A percentile compares a stretch with the other conserved stretches of the same genome.
phyloP scores from a whole-genome alignment of 2,329 filamentous ascomycete species.

The Fusarium musae region DNA sequence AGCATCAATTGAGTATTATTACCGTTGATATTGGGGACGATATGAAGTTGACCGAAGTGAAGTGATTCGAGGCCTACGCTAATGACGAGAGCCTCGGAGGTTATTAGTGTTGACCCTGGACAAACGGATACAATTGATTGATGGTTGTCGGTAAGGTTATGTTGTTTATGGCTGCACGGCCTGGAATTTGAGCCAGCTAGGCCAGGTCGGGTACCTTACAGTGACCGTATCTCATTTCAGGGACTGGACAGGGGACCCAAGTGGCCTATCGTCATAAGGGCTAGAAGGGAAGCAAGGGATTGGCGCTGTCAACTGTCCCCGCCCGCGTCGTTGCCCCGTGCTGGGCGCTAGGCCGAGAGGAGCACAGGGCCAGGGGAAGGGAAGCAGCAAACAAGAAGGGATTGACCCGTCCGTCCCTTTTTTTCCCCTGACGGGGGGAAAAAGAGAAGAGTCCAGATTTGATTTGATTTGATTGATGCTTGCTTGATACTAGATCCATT shows the following conservation, averaged over 20 bases:
- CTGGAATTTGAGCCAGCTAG: conserved; percentile 31
- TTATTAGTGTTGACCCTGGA: neutral
- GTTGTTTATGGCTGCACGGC: neutral
- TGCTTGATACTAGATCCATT: conserved; percentile 19
- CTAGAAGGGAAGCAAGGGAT: neutral
- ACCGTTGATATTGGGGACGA: conserved; percentile 7
- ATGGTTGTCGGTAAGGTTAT: neutral
- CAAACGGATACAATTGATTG: neutral
- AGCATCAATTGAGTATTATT: conserved; percentile 10
- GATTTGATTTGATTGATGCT: conserved; percentile 1
- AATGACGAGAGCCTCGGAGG: conserved; percentile 6
- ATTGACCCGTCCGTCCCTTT: conserved; percentile 19
- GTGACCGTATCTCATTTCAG: conserved; percentile 35
- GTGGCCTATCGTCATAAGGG: conserved; percentile 15
- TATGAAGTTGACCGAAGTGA: neutral
- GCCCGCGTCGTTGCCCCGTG: conserved; percentile 37
- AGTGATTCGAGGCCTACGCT: conserved; percentile 6
- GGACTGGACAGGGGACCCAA: conserved; percentile 28
- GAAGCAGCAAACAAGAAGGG: neutral
- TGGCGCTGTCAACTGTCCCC: conserved; percentile 18
- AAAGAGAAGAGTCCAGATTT: conserved; percentile 1
- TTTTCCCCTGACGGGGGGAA: conserved; percentile 44
- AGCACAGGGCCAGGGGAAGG: conserved; percentile 29
- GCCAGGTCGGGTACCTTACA: conserved; percentile 37
- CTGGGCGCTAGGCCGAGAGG: conserved; percentile 35